phyloP scores from a whole-genome alignment of 495 filamentous ascomycete species.

The Glutinoglossum americanum region DNA sequence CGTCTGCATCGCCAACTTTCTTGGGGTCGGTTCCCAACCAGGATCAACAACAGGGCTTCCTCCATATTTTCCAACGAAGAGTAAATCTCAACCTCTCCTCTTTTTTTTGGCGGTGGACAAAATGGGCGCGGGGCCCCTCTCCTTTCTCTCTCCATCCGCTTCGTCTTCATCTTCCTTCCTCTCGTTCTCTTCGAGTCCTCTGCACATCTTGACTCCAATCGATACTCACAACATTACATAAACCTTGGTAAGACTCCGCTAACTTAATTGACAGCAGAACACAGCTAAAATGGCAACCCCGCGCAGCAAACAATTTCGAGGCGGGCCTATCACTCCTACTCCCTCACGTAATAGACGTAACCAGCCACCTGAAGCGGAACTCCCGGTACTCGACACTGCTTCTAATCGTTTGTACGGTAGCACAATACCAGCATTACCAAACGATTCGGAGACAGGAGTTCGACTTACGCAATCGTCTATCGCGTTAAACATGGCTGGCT shows the following conservation, averaged over 20 bases:
- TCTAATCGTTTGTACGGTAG: background rate
- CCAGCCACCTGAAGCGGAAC: background rate
- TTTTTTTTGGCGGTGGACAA: no score
- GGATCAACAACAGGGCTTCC: background rate
- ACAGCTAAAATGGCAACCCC: background rate
- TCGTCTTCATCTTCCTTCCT: no score
- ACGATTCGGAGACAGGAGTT: background rate
- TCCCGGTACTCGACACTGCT: background rate
- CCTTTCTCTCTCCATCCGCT: no score
- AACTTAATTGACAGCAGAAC: background rate
- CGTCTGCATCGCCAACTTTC: background rate
- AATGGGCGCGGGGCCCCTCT: no score
- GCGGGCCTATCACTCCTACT: background rate
- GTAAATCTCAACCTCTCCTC: background rate
- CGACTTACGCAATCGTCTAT: background rate
- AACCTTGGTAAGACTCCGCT: background rate
- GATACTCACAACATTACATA: background rate
- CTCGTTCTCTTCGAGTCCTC: background rate
- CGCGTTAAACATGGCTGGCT: background rate
- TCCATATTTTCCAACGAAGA: background rate
- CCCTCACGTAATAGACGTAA: background rate
- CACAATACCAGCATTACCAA: background rate
- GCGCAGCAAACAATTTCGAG: background rate
- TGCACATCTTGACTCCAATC: background rate
- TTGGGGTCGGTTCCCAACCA: background rate